These are phyloP conservation scores for Pezicula radicicola DNA, from an alignment of 2,329 filamentous ascomycete genomes.

Conservation along the genomic window DNA sequence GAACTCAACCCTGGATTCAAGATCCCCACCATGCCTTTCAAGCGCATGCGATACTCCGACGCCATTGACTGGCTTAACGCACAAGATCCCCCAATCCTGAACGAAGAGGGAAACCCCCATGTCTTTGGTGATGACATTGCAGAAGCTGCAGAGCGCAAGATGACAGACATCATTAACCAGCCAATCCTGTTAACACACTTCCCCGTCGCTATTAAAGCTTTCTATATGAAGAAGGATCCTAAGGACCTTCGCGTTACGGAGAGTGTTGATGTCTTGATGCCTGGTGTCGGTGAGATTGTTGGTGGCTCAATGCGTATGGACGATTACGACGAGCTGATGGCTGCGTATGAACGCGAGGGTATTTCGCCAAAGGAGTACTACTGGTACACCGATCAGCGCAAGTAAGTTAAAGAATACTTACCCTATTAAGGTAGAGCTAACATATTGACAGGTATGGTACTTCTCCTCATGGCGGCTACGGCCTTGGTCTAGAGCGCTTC, in stretches of 20 bases:
- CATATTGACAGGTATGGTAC: conserved; percentile 69
- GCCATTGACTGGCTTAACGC: conserved; percentile 92
- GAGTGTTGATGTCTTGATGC: conserved; percentile 83
- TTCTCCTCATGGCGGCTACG: conserved; percentile 78
- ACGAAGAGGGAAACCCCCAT: conserved; percentile 89
- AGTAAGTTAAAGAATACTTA: conserved; percentile 55
- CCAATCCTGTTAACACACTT: conserved; percentile 98
- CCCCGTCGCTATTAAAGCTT: conserved; percentile 95
- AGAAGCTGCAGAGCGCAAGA: conserved; percentile 91
- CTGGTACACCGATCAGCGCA: conserved; percentile 95
- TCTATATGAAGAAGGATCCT: conserved; percentile 94
- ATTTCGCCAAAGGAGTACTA: conserved; percentile 87
- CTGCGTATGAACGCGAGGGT: conserved; percentile 80
- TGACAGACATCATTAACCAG: conserved; percentile 95
- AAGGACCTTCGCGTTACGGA: conserved; percentile 83
- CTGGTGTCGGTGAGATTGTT: conserved; percentile 94
- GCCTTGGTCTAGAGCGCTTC: conserved; percentile 82
- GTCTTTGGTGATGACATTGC: conserved; percentile 96
- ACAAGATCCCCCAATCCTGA: conserved; percentile 75
- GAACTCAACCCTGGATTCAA: conserved; percentile 89
- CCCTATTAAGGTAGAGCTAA: conserved; percentile 2
- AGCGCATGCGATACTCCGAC: conserved; percentile 91
- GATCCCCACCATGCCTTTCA: conserved; percentile 79
- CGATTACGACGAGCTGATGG: conserved; percentile 84
- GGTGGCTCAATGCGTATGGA: conserved; percentile 97